These are phyloP conservation scores for Cercospora beticola DNA, from an alignment of 2,329 filamentous ascomycete genomes.

Conservation along the genomic window DNA sequence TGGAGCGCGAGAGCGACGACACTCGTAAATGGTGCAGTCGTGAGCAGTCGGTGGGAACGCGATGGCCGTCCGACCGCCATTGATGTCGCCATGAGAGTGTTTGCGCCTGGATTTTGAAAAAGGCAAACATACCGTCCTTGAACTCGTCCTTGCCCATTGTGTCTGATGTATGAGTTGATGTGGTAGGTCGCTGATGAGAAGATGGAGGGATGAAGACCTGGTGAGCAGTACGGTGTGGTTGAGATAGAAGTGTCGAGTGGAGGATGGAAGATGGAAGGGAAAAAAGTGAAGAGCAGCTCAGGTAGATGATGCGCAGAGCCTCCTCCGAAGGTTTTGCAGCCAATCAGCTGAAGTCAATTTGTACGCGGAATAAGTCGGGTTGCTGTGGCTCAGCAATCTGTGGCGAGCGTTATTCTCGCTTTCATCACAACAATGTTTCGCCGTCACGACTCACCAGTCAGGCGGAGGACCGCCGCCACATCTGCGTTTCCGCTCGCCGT, in stretches of 20 bases:
- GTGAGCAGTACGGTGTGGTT: not conserved
- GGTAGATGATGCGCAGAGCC: slow-evolving; percentile 7
- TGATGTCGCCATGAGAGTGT: not conserved
- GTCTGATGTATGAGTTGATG: slow-evolving; percentile 21
- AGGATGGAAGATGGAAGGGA: not conserved
- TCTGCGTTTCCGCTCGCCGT: not conserved
- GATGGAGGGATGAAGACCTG: not conserved
- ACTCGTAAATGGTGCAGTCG: not conserved
- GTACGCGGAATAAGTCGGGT: slow-evolving; percentile 3
- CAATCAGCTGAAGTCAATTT: not conserved
- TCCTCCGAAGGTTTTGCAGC: not conserved
- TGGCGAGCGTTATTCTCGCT: not conserved
- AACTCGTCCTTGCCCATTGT: slow-evolving; percentile 43
- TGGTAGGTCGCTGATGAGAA: not conserved
- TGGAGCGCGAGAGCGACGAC: not conserved
- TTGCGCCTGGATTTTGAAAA: not conserved
- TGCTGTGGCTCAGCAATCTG: not conserved
- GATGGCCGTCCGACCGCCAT: not conserved
- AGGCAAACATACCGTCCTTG: slow-evolving; percentile 37
- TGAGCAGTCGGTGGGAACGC: not conserved
- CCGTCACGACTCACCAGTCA: too few species aligned
- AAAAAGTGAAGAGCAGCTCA: slow-evolving; percentile 7
- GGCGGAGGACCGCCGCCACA: not conserved
- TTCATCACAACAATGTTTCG: not conserved
- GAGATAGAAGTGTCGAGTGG: not conserved